phyloP scores from a whole-genome alignment of 2,329 filamentous ascomycete species.

The Alternaria novae-zelandiae region DNA sequence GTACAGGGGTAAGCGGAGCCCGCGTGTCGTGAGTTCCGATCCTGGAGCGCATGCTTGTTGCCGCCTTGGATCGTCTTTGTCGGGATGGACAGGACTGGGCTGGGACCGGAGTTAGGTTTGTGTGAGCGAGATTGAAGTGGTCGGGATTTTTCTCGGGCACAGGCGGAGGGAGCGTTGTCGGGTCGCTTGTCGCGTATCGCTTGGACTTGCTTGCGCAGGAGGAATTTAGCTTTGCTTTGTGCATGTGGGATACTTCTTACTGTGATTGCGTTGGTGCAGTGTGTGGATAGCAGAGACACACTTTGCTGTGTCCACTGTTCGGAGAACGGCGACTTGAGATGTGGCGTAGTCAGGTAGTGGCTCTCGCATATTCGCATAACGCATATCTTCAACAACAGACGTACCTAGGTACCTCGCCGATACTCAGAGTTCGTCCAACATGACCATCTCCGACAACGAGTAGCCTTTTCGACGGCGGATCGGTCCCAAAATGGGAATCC shows the following conservation, averaged over 20 bases:
- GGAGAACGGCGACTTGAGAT: not conserved
- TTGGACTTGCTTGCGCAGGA: not conserved
- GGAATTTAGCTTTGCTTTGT: not conserved
- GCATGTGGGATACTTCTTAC: not conserved
- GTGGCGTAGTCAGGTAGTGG: not conserved
- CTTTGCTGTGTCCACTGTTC: not conserved
- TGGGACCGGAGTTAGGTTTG: not conserved
- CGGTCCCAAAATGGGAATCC: not conserved
- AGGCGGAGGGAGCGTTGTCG: not conserved
- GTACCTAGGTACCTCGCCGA: not conserved
- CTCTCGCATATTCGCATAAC: not conserved
- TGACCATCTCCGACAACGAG: not conserved
- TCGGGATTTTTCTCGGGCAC: conserved; percentile 1
- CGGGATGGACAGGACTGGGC: not conserved
- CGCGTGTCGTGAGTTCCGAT: not conserved
- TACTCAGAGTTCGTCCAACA: not conserved
- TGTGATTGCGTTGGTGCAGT: not conserved
- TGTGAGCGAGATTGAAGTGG: not conserved
- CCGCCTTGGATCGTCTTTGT: not conserved
- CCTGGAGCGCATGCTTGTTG: not conserved
- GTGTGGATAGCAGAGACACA: not conserved
- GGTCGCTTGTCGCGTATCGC: conserved; percentile 3
- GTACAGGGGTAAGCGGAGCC: conserved; percentile 3
- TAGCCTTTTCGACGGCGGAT: not conserved
- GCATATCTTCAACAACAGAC: not conserved